These are phyloP conservation scores for Clathrus columnatus DNA, from an alignment of 768 basidiomycete genomes.

Conservation along the genomic window DNA sequence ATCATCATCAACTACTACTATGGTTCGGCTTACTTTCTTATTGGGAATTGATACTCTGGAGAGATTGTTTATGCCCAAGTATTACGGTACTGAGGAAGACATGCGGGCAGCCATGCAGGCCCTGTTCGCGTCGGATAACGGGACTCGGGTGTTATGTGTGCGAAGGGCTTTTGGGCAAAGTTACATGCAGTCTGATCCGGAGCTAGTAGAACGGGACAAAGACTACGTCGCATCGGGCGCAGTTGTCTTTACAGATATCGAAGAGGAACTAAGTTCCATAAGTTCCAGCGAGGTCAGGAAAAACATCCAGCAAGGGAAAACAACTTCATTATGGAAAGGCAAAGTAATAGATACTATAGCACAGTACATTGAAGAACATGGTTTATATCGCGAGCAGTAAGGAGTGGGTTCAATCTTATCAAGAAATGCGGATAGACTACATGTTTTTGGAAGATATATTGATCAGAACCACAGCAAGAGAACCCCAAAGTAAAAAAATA, in stretches of 20 bases:
- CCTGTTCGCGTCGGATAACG: slow-evolving; percentile 44
- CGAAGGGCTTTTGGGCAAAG: slow-evolving; percentile 33
- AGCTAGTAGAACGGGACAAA: slow-evolving; percentile 28
- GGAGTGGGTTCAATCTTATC: not conserved
- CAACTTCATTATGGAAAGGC: slow-evolving; percentile 33
- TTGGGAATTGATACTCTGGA: slow-evolving; percentile 81
- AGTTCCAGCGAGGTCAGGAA: slow-evolving; percentile 66
- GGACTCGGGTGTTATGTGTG: slow-evolving; percentile 57
- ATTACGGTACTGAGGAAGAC: slow-evolving; percentile 46
- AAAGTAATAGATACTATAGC: slow-evolving; percentile 40
- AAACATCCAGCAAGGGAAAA: slow-evolving; percentile 23
- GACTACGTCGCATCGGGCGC: slow-evolving; percentile 44
- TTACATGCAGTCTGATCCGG: slow-evolving; percentile 1
- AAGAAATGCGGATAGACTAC: not conserved
- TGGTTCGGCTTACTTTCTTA: slow-evolving; percentile 54
- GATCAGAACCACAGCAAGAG: not conserved
- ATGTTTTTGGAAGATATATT: not conserved
- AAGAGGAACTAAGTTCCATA: slow-evolving; percentile 41
- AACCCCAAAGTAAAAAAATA: not conserved
- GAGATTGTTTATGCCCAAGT: slow-evolving; percentile 66
- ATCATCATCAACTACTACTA: slow-evolving; percentile 9
- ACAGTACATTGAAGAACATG: slow-evolving; percentile 40
- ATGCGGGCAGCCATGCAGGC: slow-evolving; percentile 48
- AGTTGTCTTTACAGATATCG: slow-evolving; percentile 56
- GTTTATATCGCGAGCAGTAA: slow-evolving; percentile 30